Evolutionary conservation across 2,329 filamentous ascomycete genomes (phyloP), one percentile per base, ranked within the genome.

Genomic region (Beauveria rudraprayagi): DNA sequence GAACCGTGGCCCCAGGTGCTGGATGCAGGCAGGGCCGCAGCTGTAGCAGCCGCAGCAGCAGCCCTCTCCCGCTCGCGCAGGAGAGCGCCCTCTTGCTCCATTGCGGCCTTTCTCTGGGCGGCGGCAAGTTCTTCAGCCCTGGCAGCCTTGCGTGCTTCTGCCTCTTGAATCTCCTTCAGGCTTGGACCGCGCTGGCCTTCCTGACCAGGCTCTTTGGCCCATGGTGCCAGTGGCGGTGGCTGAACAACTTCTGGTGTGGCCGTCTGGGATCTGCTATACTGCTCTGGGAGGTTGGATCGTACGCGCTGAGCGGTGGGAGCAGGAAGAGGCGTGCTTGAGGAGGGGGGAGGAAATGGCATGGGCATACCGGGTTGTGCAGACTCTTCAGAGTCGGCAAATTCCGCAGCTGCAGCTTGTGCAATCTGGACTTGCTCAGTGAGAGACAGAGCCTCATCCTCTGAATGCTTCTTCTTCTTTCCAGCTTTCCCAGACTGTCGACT

Each of bases 151-250:
- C 89, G 91, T 41, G 93, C 93, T 73, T 99, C 94, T 5, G 91
- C 88, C 73, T 96, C 93, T 73, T 99, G 94, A 26, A 99, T 99
- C 71, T 99, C 92, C 76, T 92, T 96, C 64, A 99, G 78, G 63
- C 92, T 97, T 2, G 93, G 94, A 0, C 92, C 92, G 73, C 90
- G 95, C 46, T 90, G 85, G 26, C 82, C 77, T 63, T 85, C 81
- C 5, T 80, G 76, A 54, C 89, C 88, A 3, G 83, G 83, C 65
- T 97, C 92, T 72, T 94, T 94, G 5, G 94, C 94, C 94, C 94
- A 99, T 0, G 94, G 94, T 0, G 94, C 94, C 66, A 97, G 78
- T 0, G 93, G 91, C 4, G 92, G 84, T 2, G 83, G 80, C 65
- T 81, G 78, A 10, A 74, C 70, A 16, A 77, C 76, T 48, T 87